phyloP scores from a whole-genome alignment of 2,329 filamentous ascomycete genomes.

The Pyrenochaeta sp. region DNA sequence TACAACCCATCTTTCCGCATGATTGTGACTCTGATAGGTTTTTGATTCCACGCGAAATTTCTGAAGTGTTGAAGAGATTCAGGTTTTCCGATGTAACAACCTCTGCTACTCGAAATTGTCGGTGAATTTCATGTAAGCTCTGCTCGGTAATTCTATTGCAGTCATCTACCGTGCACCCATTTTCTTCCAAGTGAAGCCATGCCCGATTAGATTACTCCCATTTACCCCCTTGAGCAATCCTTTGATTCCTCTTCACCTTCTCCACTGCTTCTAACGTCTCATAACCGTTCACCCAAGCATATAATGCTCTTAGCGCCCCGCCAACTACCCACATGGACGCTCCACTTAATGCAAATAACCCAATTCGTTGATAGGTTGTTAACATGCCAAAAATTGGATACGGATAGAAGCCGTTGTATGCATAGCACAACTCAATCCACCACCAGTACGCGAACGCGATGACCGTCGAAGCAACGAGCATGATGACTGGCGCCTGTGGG shows the following conservation, averaged over 20 bases:
- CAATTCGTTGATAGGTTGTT: constrained; percentile 68
- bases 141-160: too few relatives aligned
- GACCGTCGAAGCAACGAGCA: constrained; percentile 63
- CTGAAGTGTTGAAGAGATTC: too few relatives aligned
- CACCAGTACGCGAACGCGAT: constrained; percentile 76
- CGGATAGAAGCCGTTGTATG: constrained; percentile 76
- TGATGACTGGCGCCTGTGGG: constrained; percentile 58
- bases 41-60: too few relatives aligned
- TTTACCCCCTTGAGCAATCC: constrained; percentile 24
- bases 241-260: constrained; percentile 25
- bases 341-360: constrained; percentile 75
- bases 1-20: too few relatives aligned
- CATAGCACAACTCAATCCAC: constrained; percentile 78
- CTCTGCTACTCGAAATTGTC: too few relatives aligned
- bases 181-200: not conserved
- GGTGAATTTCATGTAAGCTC: too few relatives aligned
- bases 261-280: constrained; percentile 31
- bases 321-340: constrained; percentile 76
- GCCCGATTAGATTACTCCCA: constrained; percentile 26
- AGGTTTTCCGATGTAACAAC: too few relatives aligned
- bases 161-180: too few relatives aligned
- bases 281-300: constrained; percentile 70
- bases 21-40: too few relatives aligned
- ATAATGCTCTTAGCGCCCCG: constrained; percentile 71
- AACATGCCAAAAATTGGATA: constrained; percentile 83